A percentile compares a stretch with the other conserved stretches of the same genome.
Evolutionary conservation across 176 grass and related monocot genomes (phyloP).

Genomic region (Leersia perrieri): DNA sequence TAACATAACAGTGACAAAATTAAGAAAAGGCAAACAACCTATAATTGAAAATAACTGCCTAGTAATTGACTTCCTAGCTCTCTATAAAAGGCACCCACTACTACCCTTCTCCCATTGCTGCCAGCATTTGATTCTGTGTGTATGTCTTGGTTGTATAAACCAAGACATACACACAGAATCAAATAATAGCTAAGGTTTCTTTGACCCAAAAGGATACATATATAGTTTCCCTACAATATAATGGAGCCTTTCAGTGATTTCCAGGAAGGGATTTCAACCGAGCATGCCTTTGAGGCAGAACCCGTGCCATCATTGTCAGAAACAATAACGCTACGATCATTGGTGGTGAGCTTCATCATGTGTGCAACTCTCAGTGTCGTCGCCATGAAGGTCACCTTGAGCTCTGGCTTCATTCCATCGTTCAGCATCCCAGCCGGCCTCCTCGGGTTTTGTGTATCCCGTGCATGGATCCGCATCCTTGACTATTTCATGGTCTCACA

Average conservation of each 20-base stretch:
- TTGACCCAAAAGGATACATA: neutral
- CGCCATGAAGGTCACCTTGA: slow-evolving; percentile 40
- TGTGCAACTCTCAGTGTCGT: neutral
- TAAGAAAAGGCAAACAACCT: neutral
- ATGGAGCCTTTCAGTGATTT: neutral
- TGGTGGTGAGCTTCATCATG: slow-evolving; percentile 32
- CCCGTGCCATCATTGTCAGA: slow-evolving; percentile 14
- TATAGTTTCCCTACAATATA: neutral
- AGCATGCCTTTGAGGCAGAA: slow-evolving; percentile 36
- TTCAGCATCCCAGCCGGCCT: slow-evolving; percentile 30
- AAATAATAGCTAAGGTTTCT: neutral
- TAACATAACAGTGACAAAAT: neutral
- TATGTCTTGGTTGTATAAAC: slow-evolving; percentile 22
- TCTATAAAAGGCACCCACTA: slow-evolving; percentile 3
- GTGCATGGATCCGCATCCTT: neutral
- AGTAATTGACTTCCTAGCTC: neutral
- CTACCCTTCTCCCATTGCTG: neutral
- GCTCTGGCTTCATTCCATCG: slow-evolving; percentile 35
- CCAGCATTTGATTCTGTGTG: slow-evolving; percentile 20
- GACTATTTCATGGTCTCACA: slow-evolving; percentile 9
- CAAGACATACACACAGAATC: slow-evolving; percentile 21
- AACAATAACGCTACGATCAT: neutral
- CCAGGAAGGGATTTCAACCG: slow-evolving; percentile 23
- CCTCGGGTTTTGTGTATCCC: slow-evolving; percentile 12
- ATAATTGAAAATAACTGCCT: neutral